Base-by-base conservation (phyloP, 2,329 filamentous ascomycete species). In the Aspergillus phoenicis region DNA sequence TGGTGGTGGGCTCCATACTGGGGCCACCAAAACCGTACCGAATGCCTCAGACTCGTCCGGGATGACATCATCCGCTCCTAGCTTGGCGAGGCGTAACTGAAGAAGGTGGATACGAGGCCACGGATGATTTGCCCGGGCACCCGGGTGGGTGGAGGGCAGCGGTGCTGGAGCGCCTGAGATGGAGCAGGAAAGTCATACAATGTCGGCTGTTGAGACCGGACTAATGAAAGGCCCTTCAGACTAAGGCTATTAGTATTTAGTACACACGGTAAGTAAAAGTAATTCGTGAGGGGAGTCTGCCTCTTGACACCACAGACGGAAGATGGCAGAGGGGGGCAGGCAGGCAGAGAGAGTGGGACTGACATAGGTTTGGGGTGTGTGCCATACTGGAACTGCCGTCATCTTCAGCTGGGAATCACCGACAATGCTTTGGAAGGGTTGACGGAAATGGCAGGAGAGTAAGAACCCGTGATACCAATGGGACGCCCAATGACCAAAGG, bases 1-100 rank as follows among this genome's bases (percentile, higher is more conserved):
- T 60, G 52, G 48, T 36, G 24, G 26, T 43, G 30, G 58, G 52
- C 43, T 41, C 45, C 41, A 43, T 17, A 20, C 26, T 53, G 17
- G 58, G 28, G 20, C 60, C 60, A 59, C 52, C 52, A 38, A 26
- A 43, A 33, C n/a, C 20, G 20, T 47, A 28, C 53, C 39, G 53
- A 45, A 26, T 24, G 53, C 53, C 53, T 45, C 52, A 55, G 24
- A 55, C 15, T 55, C 41, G 52, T 33, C 38, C 52, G 52, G 49
- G 43, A 57, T 63, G 61, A 63, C 58, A 59, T 63, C 61, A 63
- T 63, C 53, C 53, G 41, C 39, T 56, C 41, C 33, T 26, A 45
- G 17, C 53, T 56, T 56, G 53, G 41, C 53, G 26, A 47, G 53
- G 39, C 39, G 53, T 45, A 43, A 47, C 26, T 51, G 24, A 17